Percentiles rank a stretch among this genome's conserved stretches.
Conservation (phyloP, 2,329 filamentous ascomycete genomes). For the Fusarium metavorans region DNA sequence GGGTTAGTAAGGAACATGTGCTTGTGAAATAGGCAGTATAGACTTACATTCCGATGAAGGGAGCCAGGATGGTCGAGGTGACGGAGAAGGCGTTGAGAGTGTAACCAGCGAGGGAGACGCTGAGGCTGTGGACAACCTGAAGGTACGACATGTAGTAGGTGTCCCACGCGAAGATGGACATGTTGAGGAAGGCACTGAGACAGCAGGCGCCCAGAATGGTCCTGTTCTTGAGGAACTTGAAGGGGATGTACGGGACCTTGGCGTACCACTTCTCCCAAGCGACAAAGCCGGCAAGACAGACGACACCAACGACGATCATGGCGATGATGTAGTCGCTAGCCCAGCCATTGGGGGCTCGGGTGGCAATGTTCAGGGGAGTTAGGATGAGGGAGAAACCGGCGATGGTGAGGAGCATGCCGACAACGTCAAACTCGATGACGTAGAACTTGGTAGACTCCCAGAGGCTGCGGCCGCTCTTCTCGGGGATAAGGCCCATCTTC, state of each 20-base stretch:
- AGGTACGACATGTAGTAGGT: slow-evolving; percentile 64
- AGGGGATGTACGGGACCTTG: slow-evolving; percentile 56
- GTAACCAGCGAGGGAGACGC: slow-evolving; percentile 61
- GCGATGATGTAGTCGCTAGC: slow-evolving; percentile 61
- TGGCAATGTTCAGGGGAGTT: slow-evolving; percentile 71
- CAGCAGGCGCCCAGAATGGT: slow-evolving; percentile 62
- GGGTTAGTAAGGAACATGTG: not conserved
- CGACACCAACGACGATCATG: slow-evolving; percentile 67
- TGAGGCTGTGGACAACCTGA: slow-evolving; percentile 62
- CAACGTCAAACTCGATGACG: slow-evolving; percentile 49
- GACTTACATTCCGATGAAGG: slow-evolving; percentile 57
- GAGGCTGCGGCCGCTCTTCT: slow-evolving; percentile 55
- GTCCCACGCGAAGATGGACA: slow-evolving; percentile 56
- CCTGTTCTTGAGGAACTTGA: slow-evolving; percentile 59
- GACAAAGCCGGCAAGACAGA: slow-evolving; percentile 61
- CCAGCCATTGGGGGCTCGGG: slow-evolving; percentile 58
- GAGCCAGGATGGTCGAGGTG: slow-evolving; percentile 59
- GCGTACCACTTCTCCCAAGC: slow-evolving; percentile 70
- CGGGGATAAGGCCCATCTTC: slow-evolving; percentile 58
- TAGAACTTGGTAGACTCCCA: slow-evolving; percentile 55
- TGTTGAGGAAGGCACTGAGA: slow-evolving; percentile 54
- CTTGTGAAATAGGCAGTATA: accelerated
- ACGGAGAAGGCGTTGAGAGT: slow-evolving; percentile 61
- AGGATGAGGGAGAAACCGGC: slow-evolving; percentile 64
- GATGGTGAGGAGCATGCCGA: slow-evolving; percentile 66